Evolutionary conservation across 495 filamentous ascomycete species (phyloP).

Genomic region (Aspergillus olivimuriae): DNA sequence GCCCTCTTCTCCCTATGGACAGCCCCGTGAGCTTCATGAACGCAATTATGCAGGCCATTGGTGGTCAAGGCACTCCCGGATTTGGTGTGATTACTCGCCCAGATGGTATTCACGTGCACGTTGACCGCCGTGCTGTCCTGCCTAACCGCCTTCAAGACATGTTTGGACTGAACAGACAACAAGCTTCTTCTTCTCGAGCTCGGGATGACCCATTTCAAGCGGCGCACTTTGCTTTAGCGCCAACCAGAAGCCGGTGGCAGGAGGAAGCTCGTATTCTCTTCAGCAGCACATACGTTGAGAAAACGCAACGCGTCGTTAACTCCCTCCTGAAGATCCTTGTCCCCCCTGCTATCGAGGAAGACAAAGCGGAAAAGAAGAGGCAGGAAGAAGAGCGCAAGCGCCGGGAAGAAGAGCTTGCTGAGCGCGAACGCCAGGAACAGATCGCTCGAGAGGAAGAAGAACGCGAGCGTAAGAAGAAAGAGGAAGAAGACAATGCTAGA

Average conservation of each 20-base stretch:
- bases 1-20: constrained; percentile 47
- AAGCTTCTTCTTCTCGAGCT: constrained; percentile 34
- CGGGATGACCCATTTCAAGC: constrained; percentile 58
- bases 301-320: constrained; percentile 62
- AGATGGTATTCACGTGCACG: constrained; percentile 53
- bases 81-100: constrained; percentile 51
- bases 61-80: constrained; percentile 40
- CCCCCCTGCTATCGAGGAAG: constrained; percentile 75
- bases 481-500: constrained; percentile 55
- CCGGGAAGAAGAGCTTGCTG: constrained; percentile 38
- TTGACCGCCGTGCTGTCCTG: constrained; percentile 42
- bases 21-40: constrained; percentile 59
- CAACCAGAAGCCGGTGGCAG: constrained; percentile 73
- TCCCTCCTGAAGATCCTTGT: constrained; percentile 69
- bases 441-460: constrained; percentile 55
- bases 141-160: constrained; percentile 53
- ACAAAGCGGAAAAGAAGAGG: constrained; percentile 53
- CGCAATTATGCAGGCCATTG: constrained; percentile 53
- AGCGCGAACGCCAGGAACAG: constrained; percentile 46
- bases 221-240: constrained; percentile 61
- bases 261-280: constrained; percentile 88
- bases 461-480: constrained; percentile 53
- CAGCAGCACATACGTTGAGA: constrained; percentile 59
- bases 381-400: constrained; percentile 44
- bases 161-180: constrained; percentile 45